Evolutionary conservation across 1,284 basidiomycete genomes (phyloP), one percentile per base, ranked within the genome.

Genomic region (Papiliotrema fonsecae): DNA sequence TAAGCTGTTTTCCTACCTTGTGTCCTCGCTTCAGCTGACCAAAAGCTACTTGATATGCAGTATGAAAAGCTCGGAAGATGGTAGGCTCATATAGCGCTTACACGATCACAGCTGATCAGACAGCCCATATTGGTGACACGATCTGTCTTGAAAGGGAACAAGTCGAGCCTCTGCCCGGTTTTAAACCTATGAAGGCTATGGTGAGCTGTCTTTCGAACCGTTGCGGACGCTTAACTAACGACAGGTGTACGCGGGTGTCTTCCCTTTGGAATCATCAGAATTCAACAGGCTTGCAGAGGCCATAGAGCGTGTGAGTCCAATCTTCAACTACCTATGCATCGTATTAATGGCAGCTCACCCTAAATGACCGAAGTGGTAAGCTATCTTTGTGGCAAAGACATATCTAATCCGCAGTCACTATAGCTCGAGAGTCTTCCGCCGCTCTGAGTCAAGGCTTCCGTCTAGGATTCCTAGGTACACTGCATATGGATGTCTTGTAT

Each of bases 51-150:
- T 73, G n/a, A 74, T 89, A 2, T 97, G 92, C 72, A 97, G 91
- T 65, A 98, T 98, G 94, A 98, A 97, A 72, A 87, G 97, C 63
- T 89, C 89, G 14, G 83, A 85, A n/a, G 94, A 98, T 78, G 93
- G 92, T 90, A 47, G 42, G 68, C 45, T 28, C 4, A 19, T n/a
- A n/a, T n/a, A n/a, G n/a, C n/a, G n/a, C n/a, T n/a, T n/a, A n/a
- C n/a, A n/a, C n/a, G n/a, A n/a, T n/a, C n/a, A n/a, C n/a, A n/a
- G n/a, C n/a, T n/a, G n/a, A n/a, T n/a, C n/a, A n/a, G n/a, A 50
- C 44, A 61, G 59, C 69, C 6, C 54, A 58, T 49, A 63, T 65
- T 40, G 96, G 96, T 30, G 96, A 99, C 68, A 98, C 96, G 0
- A 79, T 98, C 49, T 81, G 92, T 69, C 82, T 81, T 25, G 78